Evolutionary conservation across 441 rosid genomes (phyloP).

Genomic region (Gossypium schwendimanii): DNA sequence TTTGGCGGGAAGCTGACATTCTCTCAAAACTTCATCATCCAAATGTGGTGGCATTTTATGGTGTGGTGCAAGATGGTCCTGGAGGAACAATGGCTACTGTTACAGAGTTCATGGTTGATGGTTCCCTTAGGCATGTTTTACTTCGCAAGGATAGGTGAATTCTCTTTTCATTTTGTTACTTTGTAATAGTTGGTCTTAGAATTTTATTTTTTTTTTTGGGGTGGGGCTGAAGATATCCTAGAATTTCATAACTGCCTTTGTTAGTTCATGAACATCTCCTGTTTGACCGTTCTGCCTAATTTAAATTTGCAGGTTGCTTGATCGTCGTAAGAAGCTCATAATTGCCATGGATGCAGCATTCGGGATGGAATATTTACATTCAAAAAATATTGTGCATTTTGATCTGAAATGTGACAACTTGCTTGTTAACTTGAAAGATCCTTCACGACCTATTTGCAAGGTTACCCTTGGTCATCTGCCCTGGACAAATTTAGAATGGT

Average conservation of each 20-base stretch:
- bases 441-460: constrained; percentile 68
- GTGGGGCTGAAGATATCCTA: neutral
- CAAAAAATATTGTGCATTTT: constrained; percentile 67
- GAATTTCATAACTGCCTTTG: neutral
- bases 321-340: constrained; percentile 54
- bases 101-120: constrained; percentile 67
- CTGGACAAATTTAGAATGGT: neutral
- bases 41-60: constrained; percentile 66
- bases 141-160: constrained; percentile 52
- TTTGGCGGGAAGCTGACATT: constrained; percentile 68
- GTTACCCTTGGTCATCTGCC: constrained; percentile 15
- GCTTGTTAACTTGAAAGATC: constrained; percentile 65
- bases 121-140: constrained; percentile 63
- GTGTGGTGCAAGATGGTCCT: constrained; percentile 69
- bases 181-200: constrained; percentile 15
- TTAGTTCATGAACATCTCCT: constrained; percentile 1
- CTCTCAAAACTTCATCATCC: constrained; percentile 72
- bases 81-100: constrained; percentile 63
- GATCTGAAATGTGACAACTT: constrained; percentile 70
- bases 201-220: neutral
- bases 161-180: constrained; percentile 11
- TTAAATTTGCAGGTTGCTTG: constrained; percentile 33
- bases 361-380: constrained; percentile 68
- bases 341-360: constrained; percentile 77
- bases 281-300: constrained; percentile 5